Conservation (phyloP, 1,284 basidiomycete species). For the Calocybe gambosa region DNA sequence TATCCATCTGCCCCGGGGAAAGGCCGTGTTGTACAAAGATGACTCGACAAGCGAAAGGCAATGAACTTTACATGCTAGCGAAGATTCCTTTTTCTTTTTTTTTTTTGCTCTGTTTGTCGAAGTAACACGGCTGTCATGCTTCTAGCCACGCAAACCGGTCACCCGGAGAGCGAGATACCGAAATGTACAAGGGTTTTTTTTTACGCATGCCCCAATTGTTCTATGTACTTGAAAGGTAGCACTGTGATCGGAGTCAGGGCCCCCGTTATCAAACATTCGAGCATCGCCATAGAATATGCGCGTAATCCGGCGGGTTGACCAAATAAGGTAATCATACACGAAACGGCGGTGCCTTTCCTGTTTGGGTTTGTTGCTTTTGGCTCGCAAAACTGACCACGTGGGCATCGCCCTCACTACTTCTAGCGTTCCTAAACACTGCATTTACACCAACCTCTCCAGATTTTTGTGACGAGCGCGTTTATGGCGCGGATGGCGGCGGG, state of each 20-base stretch:
- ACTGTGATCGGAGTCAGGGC: conserved; percentile 1
- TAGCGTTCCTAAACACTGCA: conserved; percentile 17
- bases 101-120: neutral
- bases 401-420: conserved; percentile 16
- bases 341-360: conserved; percentile 17
- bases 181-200: neutral
- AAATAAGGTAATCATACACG: conserved; percentile 11
- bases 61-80: conserved; percentile 1
- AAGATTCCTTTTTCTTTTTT: neutral
- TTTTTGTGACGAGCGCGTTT: conserved; percentile 5
- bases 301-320: conserved; percentile 13
- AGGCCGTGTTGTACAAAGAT: conserved; percentile 9
- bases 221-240: neutral
- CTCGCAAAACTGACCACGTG: conserved; percentile 14
- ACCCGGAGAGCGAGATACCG: conserved; percentile 5
- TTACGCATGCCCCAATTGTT: neutral
- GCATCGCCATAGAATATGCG: conserved; percentile 17
- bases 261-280: conserved; percentile 2
- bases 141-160: neutral
- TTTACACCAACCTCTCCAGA: conserved; percentile 9
- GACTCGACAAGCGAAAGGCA: conserved; percentile 1
- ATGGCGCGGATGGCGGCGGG: conserved; percentile 14
- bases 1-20: conserved; percentile 1
- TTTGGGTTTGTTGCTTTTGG: conserved; percentile 13
- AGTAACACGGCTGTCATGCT: neutral